Conservation (phyloP, 1,284 basidiomycete genomes). For the Paramarasmius palmivorus region DNA sequence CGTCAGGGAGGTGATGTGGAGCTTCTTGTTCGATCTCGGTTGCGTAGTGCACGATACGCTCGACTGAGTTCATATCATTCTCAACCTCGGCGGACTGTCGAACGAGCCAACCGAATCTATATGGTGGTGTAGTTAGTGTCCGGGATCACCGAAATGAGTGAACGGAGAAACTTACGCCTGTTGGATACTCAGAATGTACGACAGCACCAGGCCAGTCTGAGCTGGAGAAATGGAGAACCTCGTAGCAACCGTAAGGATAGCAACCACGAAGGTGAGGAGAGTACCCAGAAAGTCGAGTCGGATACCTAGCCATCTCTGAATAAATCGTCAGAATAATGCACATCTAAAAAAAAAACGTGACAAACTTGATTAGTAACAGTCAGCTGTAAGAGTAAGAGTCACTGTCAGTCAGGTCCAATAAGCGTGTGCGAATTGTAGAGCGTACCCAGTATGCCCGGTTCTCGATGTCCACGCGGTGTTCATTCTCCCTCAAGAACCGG, state of each 20-base stretch:
- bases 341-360: conserved; percentile 12
- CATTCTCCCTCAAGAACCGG: conserved; percentile 77
- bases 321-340: conserved; percentile 9
- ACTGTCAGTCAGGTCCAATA: conserved; percentile 5
- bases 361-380: conserved; percentile 76
- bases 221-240: conserved; percentile 77
- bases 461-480: conserved; percentile 81
- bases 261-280: conserved; percentile 76
- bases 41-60: conserved; percentile 82
- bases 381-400: conserved; percentile 74
- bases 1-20: conserved; percentile 61
- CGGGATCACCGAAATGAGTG: too few relatives aligned
- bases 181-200: conserved; percentile 78
- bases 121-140: too few relatives aligned
- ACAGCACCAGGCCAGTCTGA: conserved; percentile 73
- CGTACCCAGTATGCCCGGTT: conserved; percentile 55
- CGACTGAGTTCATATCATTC: conserved; percentile 91
- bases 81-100: conserved; percentile 85
- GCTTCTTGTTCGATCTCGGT: conserved; percentile 78
- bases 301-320: conserved; percentile 84
- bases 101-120: conserved; percentile 84
- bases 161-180: conserved; percentile 43
- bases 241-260: conserved; percentile 76
- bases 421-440: not conserved
- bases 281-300: conserved; percentile 86